Conservation (phyloP, 768 basidiomycete species). For the Auriscalpium microsporum region DNA sequence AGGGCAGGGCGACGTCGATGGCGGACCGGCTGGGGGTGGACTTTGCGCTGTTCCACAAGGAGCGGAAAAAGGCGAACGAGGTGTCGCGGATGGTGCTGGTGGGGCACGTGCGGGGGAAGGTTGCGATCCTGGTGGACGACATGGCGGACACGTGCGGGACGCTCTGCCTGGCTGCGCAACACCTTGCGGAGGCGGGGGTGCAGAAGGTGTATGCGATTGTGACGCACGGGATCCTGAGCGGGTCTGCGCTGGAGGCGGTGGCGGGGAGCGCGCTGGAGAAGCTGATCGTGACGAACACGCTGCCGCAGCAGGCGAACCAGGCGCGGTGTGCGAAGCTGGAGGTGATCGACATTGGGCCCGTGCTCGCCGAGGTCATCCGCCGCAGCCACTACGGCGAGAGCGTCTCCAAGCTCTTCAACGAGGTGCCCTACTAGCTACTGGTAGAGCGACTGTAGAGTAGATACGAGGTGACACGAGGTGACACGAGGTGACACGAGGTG, state of each 20-base stretch:
- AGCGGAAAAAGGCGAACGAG: conserved; percentile 93
- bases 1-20: conserved; percentile 83
- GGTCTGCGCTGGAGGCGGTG: conserved; percentile 73
- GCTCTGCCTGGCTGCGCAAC: conserved; percentile 81
- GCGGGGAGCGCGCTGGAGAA: conserved; percentile 75
- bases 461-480: no score
- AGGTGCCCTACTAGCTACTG: conserved; percentile 73
- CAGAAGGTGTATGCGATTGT: conserved; percentile 83
- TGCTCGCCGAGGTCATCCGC: conserved; percentile 93
- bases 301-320: conserved; percentile 80
- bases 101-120: conserved; percentile 86
- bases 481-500: no score
- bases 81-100: conserved; percentile 95
- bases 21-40: conserved; percentile 94
- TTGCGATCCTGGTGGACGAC: conserved; percentile 94
- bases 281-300: conserved; percentile 96
- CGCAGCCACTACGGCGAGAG: conserved; percentile 97
- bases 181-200: conserved; percentile 85
- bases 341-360: conserved; percentile 90
- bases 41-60: conserved; percentile 98
- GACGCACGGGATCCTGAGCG: conserved; percentile 93
- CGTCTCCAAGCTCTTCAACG: conserved; percentile 81
- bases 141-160: conserved; percentile 98
- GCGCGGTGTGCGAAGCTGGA: conserved; percentile 71
- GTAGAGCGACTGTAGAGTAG: no score